phyloP scores from a whole-genome alignment of 2,329 filamentous ascomycete genomes.

The Harringtonia aguacate region DNA sequence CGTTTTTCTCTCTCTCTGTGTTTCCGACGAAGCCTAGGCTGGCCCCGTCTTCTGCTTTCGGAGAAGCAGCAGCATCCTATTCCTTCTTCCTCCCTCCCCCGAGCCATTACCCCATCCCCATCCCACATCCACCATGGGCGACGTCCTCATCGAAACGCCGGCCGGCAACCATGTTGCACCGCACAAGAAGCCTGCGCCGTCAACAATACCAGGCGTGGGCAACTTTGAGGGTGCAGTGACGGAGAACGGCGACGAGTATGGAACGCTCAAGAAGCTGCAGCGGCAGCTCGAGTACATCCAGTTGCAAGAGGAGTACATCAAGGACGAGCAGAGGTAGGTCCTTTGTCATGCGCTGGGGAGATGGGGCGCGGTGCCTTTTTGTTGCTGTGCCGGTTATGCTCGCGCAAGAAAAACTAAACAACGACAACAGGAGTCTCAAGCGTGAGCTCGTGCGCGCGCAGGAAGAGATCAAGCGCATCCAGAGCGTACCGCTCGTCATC shows the following conservation, averaged over 20 bases:
- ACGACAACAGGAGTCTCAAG: slow-evolving; percentile 66
- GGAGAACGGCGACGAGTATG: slow-evolving; percentile 87
- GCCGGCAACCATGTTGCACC: slow-evolving; percentile 55
- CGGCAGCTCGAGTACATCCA: slow-evolving; percentile 97
- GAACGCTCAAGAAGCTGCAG: slow-evolving; percentile 90
- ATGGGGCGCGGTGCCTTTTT: too few species aligned
- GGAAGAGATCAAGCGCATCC: slow-evolving; percentile 98
- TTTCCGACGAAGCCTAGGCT: too few species aligned
- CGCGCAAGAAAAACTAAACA: not conserved
- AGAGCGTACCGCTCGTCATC: slow-evolving; percentile 95
- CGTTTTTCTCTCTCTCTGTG: too few species aligned
- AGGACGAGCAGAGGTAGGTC: slow-evolving; percentile 97
- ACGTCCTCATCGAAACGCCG: slow-evolving; percentile 76
- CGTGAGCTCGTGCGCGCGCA: slow-evolving; percentile 93
- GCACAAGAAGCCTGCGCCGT: slow-evolving; percentile 70
- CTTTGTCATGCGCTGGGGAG: too few species aligned
- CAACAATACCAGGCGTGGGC: slow-evolving; percentile 81
- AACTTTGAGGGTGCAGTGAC: slow-evolving; percentile 73
- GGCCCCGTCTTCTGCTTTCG: not conserved
- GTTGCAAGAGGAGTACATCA: slow-evolving; percentile 99
- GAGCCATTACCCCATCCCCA: not conserved
- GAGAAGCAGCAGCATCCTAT: not conserved
- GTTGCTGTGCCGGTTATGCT: too few species aligned
- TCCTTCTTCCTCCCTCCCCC: not conserved
- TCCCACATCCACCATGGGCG: slow-evolving; percentile 52